A percentile compares a stretch with the other conserved stretches of the same genome.
Conservation (phyloP, 2,329 filamentous ascomycete species). For the Bretziella fagacearum region DNA sequence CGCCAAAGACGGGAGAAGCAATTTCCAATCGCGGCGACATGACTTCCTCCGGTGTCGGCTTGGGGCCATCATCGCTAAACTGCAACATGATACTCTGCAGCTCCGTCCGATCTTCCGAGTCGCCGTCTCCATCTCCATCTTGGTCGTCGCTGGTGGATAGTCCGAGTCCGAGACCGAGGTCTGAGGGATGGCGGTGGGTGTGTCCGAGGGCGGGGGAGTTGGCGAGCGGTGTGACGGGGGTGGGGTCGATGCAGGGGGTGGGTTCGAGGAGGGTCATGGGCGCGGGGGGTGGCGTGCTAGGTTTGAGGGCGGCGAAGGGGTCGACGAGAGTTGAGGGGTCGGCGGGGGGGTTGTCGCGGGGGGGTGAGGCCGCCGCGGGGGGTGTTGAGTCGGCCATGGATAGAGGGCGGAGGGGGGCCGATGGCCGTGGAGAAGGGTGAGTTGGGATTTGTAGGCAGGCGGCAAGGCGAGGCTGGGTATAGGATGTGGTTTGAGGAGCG, state of each 20-base stretch:
- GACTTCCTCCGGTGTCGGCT: conserved; percentile 61
- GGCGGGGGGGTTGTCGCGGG: background rate
- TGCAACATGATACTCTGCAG: conserved; percentile 98
- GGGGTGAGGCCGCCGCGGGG: background rate
- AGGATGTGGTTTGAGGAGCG: too few relatives aligned
- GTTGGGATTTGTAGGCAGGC: too few relatives aligned
- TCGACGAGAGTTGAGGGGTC: conserved; percentile 16
- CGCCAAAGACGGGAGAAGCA: conserved; percentile 59
- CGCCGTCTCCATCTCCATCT: conserved; percentile 45
- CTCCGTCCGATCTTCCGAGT: conserved; percentile 59
- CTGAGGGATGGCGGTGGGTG: conserved; percentile 29
- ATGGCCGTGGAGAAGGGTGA: background rate
- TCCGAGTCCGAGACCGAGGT: conserved; percentile 23
- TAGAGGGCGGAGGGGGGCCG: background rate
- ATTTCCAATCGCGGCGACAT: conserved; percentile 82
- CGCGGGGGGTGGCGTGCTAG: conserved; percentile 25
- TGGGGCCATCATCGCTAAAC: conserved; percentile 60
- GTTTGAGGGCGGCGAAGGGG: conserved; percentile 33
- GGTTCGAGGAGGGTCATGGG: conserved; percentile 33
- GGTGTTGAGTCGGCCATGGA: conserved; percentile 1
- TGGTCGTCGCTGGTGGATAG: conserved; percentile 32
- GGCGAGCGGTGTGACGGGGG: conserved; percentile 36
- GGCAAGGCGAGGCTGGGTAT: too few relatives aligned
- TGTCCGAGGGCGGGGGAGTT: conserved; percentile 44
- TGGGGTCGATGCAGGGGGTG: conserved; percentile 37